A percentile compares a stretch with the other conserved stretches of the same genome.
These are phyloP conservation scores for Vishniacozyma victoriae DNA, from an alignment of 768 basidiomycete species.

Conservation along the genomic window DNA sequence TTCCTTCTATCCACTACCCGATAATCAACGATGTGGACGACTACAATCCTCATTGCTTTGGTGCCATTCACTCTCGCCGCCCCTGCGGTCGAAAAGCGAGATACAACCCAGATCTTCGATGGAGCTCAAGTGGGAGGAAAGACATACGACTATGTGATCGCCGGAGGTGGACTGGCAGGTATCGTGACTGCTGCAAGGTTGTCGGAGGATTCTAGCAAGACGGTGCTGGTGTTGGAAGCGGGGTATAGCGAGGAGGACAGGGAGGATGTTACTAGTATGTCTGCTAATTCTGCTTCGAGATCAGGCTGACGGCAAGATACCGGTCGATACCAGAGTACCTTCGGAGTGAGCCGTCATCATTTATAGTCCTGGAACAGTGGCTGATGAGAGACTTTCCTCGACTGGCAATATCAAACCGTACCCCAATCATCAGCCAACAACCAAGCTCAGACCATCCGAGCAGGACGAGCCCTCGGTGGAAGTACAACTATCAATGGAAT, in stretches of 20 bases:
- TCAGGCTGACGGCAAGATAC: conserved; percentile 16
- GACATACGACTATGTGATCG: conserved; percentile 57
- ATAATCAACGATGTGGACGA: too few relatives aligned
- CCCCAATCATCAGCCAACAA: conserved; percentile 18
- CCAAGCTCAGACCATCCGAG: conserved; percentile 14
- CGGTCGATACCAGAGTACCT: conserved; percentile 18
- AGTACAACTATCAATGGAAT: conserved; percentile 44
- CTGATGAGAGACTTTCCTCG: conserved; percentile 18
- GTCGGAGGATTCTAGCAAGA: conserved; percentile 51
- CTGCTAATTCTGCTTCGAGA: background rate
- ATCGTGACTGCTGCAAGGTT: conserved; percentile 53
- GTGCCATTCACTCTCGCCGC: conserved; percentile 15
- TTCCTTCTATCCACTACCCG: too few relatives aligned
- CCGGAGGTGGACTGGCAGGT: conserved; percentile 53
- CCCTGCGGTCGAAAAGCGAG: conserved; percentile 5
- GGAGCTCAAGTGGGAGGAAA: conserved; percentile 22
- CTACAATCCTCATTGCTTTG: too few relatives aligned
- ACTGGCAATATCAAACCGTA: conserved; percentile 34
- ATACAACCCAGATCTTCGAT: conserved; percentile 16
- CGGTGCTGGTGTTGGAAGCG: conserved; percentile 49
- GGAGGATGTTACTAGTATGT: conserved; percentile 10
- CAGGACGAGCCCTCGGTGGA: conserved; percentile 43
- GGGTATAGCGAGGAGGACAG: conserved; percentile 29
- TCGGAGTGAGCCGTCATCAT: conserved; percentile 9
- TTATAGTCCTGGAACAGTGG: background rate